phyloP scores from a whole-genome alignment of 441 rosid genomes.

The Euphorbia schlechtendalii region DNA sequence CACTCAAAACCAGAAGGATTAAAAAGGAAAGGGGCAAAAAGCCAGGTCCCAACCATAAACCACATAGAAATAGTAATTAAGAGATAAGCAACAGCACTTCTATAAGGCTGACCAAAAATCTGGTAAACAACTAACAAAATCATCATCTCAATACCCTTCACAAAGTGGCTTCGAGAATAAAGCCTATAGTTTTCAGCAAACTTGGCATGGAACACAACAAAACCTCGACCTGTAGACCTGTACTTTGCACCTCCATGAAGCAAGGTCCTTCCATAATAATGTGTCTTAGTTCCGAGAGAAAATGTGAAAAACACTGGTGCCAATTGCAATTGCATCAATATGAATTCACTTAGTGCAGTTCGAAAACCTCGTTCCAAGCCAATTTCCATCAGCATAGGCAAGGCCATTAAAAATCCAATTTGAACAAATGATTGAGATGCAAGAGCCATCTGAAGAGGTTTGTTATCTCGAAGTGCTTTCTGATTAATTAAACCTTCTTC shows the following conservation, averaged over 20 bases:
- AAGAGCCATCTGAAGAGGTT: no score
- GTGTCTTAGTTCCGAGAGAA: constrained; percentile 87
- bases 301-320: constrained; percentile 90
- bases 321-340: constrained; percentile 92
- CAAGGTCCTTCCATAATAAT: constrained; percentile 79
- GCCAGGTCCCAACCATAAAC: constrained; percentile 84
- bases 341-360: constrained; percentile 72
- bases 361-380: constrained; percentile 93
- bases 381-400: constrained; percentile 97
- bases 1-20: constrained; percentile 92
- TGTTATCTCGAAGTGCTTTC: no score
- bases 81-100: constrained; percentile 26
- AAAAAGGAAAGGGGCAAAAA: constrained; percentile 85
- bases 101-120: constrained; percentile 51
- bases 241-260: constrained; percentile 96
- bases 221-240: constrained; percentile 95
- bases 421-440: constrained; percentile 57
- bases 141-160: constrained; percentile 74
- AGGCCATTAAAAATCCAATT: constrained; percentile 66
- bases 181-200: constrained; percentile 90
- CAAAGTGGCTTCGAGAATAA: constrained; percentile 94
- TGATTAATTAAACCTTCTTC: no score
- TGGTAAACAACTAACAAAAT: constrained; percentile 62
- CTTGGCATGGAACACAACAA: constrained; percentile 86
- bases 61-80: constrained; percentile 70